Evolutionary conservation across 495 filamentous ascomycete genomes (phyloP), one percentile per base, ranked within the genome.

Genomic region (Neurospora sublineolata): DNA sequence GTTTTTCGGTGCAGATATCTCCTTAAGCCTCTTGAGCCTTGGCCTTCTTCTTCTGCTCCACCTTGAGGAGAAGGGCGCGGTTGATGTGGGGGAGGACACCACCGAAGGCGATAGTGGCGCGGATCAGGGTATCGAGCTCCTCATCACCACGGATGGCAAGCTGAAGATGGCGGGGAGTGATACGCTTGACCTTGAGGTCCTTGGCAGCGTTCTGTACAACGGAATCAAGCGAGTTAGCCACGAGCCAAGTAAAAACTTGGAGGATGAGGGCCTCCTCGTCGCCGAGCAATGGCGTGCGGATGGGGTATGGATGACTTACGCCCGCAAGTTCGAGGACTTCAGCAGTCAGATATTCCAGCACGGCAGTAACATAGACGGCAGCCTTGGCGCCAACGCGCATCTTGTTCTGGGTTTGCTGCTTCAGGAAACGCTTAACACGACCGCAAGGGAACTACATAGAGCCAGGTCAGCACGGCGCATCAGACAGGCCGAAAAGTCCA

Each of bases 341-440:
- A 75, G 95, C 95, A 71, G 95, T 97, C 73, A 99, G 86, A 82
- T 99, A 99, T 85, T 99, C 95, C 69, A 99, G 91, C 67, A 99
- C 95, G 30, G 95, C 95, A 67, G 95, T 98, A 73, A 99, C 94
- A 81, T 99, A 99, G 79, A 99, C 95, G 70, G 95, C 93, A 72
- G 95, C 95, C 86, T 99, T 99, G 76, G 95, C 95, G 77, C 95
- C 96, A 75, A 99, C 96, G 84, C 95, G 94, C 93, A 97, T 98
- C 87, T 98, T 98, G 83, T 97, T 96, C 77, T 97, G 95, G 33
- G 95, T 98, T 84, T 97, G 97, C 83, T 95, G 95, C 88, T 97
- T 97, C 79, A 99, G 86, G 86, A 97, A 97, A 85, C 95, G 94
- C 90, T 99, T 99, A 79, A 99, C 94, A 91, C 95, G 96, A 83